A percentile compares a stretch with the other conserved stretches of the same genome.
These are phyloP conservation scores for Apiospora marii DNA, from an alignment of 2,329 filamentous ascomycete species.

Conservation along the genomic window DNA sequence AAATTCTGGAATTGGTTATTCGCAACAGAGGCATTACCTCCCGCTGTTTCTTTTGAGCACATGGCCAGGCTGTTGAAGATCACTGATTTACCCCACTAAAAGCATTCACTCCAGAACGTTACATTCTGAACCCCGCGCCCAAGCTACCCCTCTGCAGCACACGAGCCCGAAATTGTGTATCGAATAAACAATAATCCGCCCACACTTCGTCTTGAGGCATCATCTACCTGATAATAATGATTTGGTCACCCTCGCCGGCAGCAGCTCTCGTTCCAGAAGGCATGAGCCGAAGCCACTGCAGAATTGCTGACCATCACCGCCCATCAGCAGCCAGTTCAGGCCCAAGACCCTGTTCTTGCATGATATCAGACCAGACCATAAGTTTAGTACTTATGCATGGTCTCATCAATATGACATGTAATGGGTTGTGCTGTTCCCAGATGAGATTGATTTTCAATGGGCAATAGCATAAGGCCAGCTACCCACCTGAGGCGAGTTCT, in stretches of 20 bases:
- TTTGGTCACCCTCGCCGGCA: not conserved
- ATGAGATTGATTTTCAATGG: not conserved
- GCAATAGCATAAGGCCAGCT: not conserved
- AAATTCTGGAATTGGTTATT: not conserved
- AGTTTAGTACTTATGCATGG: not conserved
- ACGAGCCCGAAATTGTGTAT: not conserved
- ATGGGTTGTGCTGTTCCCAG: not conserved
- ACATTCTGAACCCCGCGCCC: not conserved
- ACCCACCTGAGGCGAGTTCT: not conserved
- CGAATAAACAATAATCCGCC: not conserved
- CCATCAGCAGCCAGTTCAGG: not conserved
- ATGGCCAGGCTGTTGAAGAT: not conserved
- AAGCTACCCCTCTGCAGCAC: constrained; percentile 17
- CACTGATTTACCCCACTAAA: not conserved
- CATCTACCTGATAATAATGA: not conserved
- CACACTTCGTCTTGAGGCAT: not conserved
- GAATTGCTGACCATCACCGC: not conserved
- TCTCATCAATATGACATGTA: not conserved
- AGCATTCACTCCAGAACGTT: not conserved
- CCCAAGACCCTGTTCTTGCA: not conserved
- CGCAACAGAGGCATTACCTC: not conserved
- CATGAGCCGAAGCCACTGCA: not conserved
- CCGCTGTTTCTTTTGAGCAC: not conserved
- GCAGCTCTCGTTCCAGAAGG: not conserved
- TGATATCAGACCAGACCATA: not conserved